phyloP scores from a whole-genome alignment of 805 yeast species.

The Sugiyamaella americana region DNA sequence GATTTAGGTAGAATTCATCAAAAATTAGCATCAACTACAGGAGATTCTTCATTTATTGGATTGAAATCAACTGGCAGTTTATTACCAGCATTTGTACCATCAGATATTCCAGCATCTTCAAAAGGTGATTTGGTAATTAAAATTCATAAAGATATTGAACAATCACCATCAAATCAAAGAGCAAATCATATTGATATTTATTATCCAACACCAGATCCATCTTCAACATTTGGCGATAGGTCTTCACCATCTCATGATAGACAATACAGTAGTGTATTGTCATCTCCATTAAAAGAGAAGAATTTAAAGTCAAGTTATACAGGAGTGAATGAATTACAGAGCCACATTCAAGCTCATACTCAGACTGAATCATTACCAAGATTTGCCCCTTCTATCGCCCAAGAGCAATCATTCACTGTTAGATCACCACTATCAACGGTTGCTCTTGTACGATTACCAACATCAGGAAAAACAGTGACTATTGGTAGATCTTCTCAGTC shows the following conservation, averaged over 20 bases:
- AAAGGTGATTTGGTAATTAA: slow-evolving; percentile 1
- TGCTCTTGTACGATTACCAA: slow-evolving; percentile 38
- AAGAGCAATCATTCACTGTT: slow-evolving; percentile 10
- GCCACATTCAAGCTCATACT: background rate
- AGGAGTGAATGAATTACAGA: no score
- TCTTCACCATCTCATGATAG: slow-evolving; percentile 16
- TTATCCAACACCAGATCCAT: slow-evolving; percentile 29
- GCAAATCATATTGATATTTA: slow-evolving; percentile 3
- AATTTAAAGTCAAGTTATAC: background rate
- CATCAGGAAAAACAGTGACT: slow-evolving; percentile 35
- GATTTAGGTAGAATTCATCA: background rate
- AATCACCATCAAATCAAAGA: slow-evolving; percentile 15
- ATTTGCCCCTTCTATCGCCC: slow-evolving; percentile 14
- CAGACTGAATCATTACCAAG: background rate
- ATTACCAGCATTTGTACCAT: slow-evolving; percentile 19
- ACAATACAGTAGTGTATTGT: background rate
- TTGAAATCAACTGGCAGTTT: slow-evolving; percentile 6
- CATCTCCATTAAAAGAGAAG: background rate
- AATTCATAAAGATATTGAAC: slow-evolving; percentile 14
- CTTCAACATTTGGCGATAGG: slow-evolving; percentile 19
- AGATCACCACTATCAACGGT: slow-evolving; percentile 36
- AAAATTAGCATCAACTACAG: slow-evolving; percentile 3
- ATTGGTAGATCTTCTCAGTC: slow-evolving; percentile 66
- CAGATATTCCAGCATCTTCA: background rate
- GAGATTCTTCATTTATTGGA: background rate